Percentiles rank a stretch among this genome's conserved stretches.
Evolutionary conservation across 2,329 filamentous ascomycete species (phyloP).

Genomic region (Passalora sequoiae): DNA sequence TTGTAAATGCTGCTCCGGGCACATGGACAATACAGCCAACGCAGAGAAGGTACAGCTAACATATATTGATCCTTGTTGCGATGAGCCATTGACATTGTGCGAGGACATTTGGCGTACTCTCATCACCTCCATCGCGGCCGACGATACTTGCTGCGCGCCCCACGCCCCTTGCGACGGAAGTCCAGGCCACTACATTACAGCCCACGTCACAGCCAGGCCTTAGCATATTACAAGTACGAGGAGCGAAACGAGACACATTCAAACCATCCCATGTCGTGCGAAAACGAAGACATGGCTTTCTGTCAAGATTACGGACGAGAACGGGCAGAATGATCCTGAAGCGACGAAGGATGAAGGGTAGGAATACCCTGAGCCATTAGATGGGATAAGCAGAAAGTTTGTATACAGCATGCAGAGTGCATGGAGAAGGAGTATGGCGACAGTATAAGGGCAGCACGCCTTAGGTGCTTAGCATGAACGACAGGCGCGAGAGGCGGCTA

Average conservation of each 20-base stretch:
- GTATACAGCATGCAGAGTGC: too few species aligned
- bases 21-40: neutral
- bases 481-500: too few species aligned
- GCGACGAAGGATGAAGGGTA: conserved; percentile 51
- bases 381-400: too few species aligned
- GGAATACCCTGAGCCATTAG: conserved; percentile 52
- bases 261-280: conserved; percentile 56
- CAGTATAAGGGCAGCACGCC: too few species aligned
- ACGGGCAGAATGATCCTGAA: conserved; percentile 52
- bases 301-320: conserved; percentile 49
- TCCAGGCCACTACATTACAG: conserved; percentile 15
- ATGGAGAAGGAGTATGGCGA: too few species aligned
- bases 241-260: conserved; percentile 52
- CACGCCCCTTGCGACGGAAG: conserved; percentile 10
- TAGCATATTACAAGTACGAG: conserved; percentile 39
- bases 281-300: conserved; percentile 58
- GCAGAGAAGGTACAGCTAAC: conserved; percentile 7
- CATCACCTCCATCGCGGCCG: conserved; percentile 18
- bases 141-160: conserved; percentile 7
- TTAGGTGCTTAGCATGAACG: too few species aligned
- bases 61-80: neutral
- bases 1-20: neutral
- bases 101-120: conserved; percentile 24
- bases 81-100: neutral
- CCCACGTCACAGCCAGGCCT: conserved; percentile 28